phyloP scores from a whole-genome alignment of 768 basidiomycete species.

The Kwoniella sp. region DNA sequence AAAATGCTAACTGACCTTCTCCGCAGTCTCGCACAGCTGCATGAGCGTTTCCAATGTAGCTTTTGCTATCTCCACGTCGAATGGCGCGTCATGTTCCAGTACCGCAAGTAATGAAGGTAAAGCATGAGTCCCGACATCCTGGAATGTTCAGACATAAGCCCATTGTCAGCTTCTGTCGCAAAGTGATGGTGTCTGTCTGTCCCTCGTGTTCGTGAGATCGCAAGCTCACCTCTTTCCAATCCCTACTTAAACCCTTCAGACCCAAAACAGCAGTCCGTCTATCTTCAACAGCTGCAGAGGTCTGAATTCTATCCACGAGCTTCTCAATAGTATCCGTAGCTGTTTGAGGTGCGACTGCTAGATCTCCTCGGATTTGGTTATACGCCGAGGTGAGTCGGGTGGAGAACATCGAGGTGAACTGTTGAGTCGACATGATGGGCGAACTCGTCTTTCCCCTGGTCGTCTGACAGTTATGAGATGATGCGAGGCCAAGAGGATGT shows the following conservation, averaged over 20 bases:
- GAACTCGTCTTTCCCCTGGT: neutral
- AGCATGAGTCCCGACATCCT: constrained; percentile 78
- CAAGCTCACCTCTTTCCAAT: constrained; percentile 69
- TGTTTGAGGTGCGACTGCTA: constrained; percentile 66
- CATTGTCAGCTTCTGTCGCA: neutral
- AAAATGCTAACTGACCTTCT: constrained; percentile 46
- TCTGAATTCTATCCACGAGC: constrained; percentile 84
- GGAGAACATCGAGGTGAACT: constrained; percentile 47
- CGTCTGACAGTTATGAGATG: no score
- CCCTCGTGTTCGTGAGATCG: no score
- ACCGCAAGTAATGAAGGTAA: constrained; percentile 77
- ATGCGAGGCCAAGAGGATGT: no score
- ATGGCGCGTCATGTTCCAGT: constrained; percentile 80
- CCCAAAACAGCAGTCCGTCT: constrained; percentile 89
- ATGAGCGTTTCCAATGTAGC: constrained; percentile 87
- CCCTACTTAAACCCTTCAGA: constrained; percentile 86
- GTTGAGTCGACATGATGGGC: constrained; percentile 11
- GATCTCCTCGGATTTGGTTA: constrained; percentile 53
- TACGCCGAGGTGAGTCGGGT: constrained; percentile 52
- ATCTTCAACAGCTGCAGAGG: constrained; percentile 86
- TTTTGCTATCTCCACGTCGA: constrained; percentile 89
- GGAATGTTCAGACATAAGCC: no score
- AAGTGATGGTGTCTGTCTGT: no score
- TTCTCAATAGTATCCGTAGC: constrained; percentile 81
- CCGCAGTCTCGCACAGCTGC: constrained; percentile 74